Evolutionary conservation across 768 basidiomycete genomes (phyloP).

Genomic region (Flagelloscypha sp.): DNA sequence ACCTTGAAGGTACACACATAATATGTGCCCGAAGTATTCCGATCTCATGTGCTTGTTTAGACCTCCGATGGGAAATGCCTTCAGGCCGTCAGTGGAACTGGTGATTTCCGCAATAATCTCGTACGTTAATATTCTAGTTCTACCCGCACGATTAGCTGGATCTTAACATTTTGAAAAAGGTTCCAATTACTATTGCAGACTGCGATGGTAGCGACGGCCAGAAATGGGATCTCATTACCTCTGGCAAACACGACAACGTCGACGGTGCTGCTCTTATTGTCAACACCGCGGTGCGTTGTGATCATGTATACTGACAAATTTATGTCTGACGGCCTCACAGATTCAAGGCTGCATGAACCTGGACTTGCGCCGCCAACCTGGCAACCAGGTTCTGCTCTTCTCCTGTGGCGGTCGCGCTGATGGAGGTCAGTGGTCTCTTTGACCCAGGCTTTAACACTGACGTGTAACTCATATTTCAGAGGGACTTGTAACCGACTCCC

Average conservation of each 20-base stretch:
- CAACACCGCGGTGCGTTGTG: constrained; percentile 12
- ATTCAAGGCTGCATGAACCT: constrained; percentile 19
- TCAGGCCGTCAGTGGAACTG: constrained; percentile 9
- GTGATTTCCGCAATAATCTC: constrained; percentile 17
- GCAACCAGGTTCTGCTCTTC: constrained; percentile 17
- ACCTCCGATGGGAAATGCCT: constrained; percentile 16
- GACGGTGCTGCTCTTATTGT: constrained; percentile 14
- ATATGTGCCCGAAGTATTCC: neutral
- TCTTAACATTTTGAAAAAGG: too few relatives aligned
- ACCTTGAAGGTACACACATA: too few relatives aligned
- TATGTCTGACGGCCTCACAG: too few relatives aligned
- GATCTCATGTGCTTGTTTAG: constrained; percentile 7
- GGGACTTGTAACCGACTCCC: too few relatives aligned
- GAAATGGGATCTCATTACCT: constrained; percentile 16
- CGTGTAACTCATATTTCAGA: too few relatives aligned
- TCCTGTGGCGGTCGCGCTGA: constrained; percentile 19
- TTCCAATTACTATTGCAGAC: constrained; percentile 10
- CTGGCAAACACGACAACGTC: constrained; percentile 13
- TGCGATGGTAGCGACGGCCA: constrained; percentile 16
- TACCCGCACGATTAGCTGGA: too few relatives aligned
- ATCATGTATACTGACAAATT: too few relatives aligned
- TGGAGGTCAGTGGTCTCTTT: constrained; percentile 9
- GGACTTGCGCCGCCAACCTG: constrained; percentile 13
- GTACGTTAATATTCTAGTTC: too few relatives aligned
- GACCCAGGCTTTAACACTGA: constrained; percentile 2